Evolutionary conservation across 495 filamentous ascomycete species (phyloP).

Genomic region (Penicillium herquei): DNA sequence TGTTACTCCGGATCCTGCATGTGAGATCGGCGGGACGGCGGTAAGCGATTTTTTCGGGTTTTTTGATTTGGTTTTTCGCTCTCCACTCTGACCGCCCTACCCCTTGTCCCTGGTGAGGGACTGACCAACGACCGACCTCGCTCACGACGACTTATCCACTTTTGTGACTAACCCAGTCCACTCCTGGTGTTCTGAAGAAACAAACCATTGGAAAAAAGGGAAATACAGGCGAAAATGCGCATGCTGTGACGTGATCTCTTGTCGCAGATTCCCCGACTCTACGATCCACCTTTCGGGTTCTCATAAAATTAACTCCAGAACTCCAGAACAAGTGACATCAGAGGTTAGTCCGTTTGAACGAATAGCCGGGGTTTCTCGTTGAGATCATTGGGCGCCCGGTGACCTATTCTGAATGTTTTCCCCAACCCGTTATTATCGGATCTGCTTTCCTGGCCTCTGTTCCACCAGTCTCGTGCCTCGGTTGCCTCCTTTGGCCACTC

Average conservation of each 20-base stretch:
- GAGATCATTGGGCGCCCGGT: constrained; percentile 13
- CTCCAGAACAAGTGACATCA: constrained; percentile 14
- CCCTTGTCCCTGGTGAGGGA: constrained; percentile 7
- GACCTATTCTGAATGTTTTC: constrained; percentile 15
- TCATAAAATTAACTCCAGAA: not conserved
- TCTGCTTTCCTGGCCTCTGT: constrained; percentile 22
- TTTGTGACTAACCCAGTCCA: not conserved
- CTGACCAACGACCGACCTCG: not conserved
- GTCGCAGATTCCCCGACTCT: not conserved
- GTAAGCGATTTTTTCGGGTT: not conserved
- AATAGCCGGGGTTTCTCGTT: constrained; percentile 5
- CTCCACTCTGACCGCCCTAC: constrained; percentile 6
- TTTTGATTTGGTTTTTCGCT: constrained; percentile 7
- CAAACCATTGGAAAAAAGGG: not conserved
- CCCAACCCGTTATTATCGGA: constrained; percentile 20
- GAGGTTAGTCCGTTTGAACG: constrained; percentile 1
- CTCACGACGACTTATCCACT: not conserved
- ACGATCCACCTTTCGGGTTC: constrained; percentile 13
- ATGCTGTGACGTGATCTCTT: constrained; percentile 13
- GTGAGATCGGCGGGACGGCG: constrained; percentile 2
- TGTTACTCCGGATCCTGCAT: not conserved
- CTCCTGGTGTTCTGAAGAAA: not conserved
- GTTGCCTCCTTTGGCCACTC: constrained; percentile 22
- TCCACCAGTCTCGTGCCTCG: constrained; percentile 19
- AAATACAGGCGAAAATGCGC: constrained; percentile 7